phyloP scores from a whole-genome alignment of 108 stramenopile species.

The Mayamaea pseudoterrestris region DNA sequence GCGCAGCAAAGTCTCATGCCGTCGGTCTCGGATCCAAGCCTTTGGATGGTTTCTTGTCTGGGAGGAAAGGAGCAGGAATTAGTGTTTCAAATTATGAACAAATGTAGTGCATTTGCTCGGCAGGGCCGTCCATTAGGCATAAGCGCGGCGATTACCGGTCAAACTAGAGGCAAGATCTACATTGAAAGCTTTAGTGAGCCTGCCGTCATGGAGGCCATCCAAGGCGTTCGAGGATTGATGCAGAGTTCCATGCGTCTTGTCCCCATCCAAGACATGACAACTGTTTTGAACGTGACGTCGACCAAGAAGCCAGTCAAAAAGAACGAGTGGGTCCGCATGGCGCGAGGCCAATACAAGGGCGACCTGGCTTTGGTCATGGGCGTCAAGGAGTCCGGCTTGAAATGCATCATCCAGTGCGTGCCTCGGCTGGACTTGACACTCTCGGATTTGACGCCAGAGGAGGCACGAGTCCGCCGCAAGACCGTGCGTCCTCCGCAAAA shows the following conservation, averaged over 20 bases:
- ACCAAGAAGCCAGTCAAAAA: constrained; percentile 83
- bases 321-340: constrained; percentile 93
- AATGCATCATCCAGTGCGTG: constrained; percentile 85
- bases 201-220: constrained; percentile 81
- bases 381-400: constrained; percentile 83
- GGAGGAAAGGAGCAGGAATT: constrained; percentile 84
- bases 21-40: constrained; percentile 84
- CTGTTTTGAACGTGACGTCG: constrained; percentile 83
- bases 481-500: constrained; percentile 85
- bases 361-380: constrained; percentile 89
- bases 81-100: constrained; percentile 91
- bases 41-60: constrained; percentile 89
- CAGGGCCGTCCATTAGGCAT: constrained; percentile 72
- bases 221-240: constrained; percentile 78
- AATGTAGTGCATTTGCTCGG: constrained; percentile 72
- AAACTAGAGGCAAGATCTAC: constrained; percentile 86
- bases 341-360: constrained; percentile 88
- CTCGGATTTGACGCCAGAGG: constrained; percentile 56
- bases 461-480: constrained; percentile 66
- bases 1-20: constrained; percentile 86
- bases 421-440: constrained; percentile 86
- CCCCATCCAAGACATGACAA: constrained; percentile 92
- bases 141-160: constrained; percentile 77
- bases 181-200: constrained; percentile 89
- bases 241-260: constrained; percentile 76